These are phyloP conservation scores for Rhamnella rubrinervis DNA, from an alignment of 331 rosid genomes.

Conservation along the genomic window DNA sequence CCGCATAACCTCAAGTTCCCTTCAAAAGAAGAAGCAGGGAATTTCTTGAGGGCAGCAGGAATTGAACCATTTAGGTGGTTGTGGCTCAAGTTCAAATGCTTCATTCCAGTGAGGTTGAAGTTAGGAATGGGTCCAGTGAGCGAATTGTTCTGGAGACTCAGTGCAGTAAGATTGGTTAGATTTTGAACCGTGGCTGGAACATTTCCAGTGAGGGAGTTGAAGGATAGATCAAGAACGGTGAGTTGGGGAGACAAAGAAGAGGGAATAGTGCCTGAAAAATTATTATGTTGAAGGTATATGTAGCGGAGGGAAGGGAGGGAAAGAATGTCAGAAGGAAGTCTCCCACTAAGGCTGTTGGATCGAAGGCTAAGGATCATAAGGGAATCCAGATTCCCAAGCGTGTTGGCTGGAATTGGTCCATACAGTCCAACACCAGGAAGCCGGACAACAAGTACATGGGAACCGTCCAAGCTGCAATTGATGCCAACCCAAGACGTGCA, in stretches of 20 bases:
- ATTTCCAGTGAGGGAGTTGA: conserved; percentile 63
- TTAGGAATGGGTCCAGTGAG: conserved; percentile 68
- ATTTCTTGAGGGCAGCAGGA: conserved; percentile 54
- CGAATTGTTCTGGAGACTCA: conserved; percentile 69
- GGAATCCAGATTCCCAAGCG: conserved; percentile 63
- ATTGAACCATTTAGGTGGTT: conserved; percentile 71
- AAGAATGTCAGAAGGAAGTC: conserved; percentile 62
- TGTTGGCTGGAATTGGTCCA: conserved; percentile 68
- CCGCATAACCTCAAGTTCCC: conserved; percentile 79
- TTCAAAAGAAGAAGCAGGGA: conserved; percentile 57
- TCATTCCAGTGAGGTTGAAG: conserved; percentile 48
- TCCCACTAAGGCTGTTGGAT: conserved; percentile 63
- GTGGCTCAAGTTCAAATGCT: conserved; percentile 69
- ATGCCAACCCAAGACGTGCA: conserved; percentile 75
- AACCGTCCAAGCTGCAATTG: conserved; percentile 47
- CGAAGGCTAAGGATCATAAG: conserved; percentile 73
- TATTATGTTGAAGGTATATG: conserved; percentile 63
- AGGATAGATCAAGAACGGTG: conserved; percentile 62
- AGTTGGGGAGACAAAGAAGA: conserved; percentile 48
- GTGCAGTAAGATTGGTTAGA: conserved; percentile 45
- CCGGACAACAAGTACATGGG: conserved; percentile 56
- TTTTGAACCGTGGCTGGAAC: conserved; percentile 56
- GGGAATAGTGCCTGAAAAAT: conserved; percentile 63
- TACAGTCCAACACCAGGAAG: conserved; percentile 69
- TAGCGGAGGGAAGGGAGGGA: conserved; percentile 64